A percentile compares a stretch with the other conserved stretches of the same genome.
Conservation (phyloP, 1,284 basidiomycete species). For the Phenoliferia sp. region DNA sequence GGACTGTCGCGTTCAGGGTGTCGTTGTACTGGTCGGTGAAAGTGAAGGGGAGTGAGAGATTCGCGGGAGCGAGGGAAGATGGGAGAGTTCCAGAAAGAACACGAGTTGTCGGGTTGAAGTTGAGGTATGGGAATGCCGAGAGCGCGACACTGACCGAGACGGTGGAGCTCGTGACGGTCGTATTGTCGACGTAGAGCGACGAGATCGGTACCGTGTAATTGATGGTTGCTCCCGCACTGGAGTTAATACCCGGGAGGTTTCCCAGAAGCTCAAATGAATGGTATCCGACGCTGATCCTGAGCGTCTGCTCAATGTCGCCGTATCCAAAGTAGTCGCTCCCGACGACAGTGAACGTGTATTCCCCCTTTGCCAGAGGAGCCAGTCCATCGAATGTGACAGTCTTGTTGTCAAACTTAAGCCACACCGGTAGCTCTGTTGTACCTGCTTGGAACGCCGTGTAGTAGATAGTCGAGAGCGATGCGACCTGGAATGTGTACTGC, state of each 20-base stretch:
- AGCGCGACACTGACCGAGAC: slow-evolving; percentile 41
- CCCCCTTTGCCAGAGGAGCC: slow-evolving; percentile 49
- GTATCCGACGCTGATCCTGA: slow-evolving; percentile 48
- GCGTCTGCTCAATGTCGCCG: slow-evolving; percentile 30
- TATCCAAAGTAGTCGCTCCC: slow-evolving; percentile 34
- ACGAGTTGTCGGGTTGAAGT: slow-evolving; percentile 54
- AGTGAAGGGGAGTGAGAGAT: slow-evolving; percentile 55
- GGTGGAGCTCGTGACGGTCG: slow-evolving; percentile 40
- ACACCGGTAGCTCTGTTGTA: slow-evolving; percentile 65
- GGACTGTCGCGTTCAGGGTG: slow-evolving; percentile 52
- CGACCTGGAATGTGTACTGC: slow-evolving; percentile 58
- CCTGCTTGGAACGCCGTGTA: slow-evolving; percentile 64
- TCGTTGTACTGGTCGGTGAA: slow-evolving; percentile 62
- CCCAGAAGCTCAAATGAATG: slow-evolving; percentile 54
- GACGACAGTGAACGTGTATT: slow-evolving; percentile 27
- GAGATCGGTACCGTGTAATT: slow-evolving; percentile 38
- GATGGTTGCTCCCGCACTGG: slow-evolving; percentile 49
- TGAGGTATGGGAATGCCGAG: slow-evolving; percentile 56
- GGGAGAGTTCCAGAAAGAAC: slow-evolving; percentile 60
- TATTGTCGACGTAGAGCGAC: slow-evolving; percentile 59
- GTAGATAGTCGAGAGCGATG: slow-evolving; percentile 47
- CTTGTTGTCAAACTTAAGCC: slow-evolving; percentile 65
- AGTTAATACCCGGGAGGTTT: slow-evolving; percentile 51
- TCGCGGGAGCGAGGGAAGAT: slow-evolving; percentile 43
- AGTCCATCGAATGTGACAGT: slow-evolving; percentile 74